Evolutionary conservation across 495 filamentous ascomycete genomes (phyloP).

Genomic region (Tetracladium setigerum): DNA sequence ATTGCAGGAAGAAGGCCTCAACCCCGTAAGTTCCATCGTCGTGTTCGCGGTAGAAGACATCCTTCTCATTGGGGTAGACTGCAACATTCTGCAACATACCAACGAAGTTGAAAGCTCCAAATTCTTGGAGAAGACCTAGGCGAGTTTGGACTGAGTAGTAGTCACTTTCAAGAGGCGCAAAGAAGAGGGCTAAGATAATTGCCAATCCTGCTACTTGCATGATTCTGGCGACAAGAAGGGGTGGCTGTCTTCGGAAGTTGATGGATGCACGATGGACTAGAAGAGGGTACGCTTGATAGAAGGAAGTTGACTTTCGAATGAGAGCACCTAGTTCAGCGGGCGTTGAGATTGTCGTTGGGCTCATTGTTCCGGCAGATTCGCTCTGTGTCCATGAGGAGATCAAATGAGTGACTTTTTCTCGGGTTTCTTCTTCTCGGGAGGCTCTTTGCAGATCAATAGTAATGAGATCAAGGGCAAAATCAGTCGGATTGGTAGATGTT

Average conservation of each 20-base stretch:
- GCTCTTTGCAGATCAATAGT: constrained; percentile 63
- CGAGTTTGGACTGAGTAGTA: constrained; percentile 63
- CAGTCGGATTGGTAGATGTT: constrained; percentile 61
- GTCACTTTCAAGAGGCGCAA: constrained; percentile 59
- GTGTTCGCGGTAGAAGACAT: constrained; percentile 64
- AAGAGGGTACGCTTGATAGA: constrained; percentile 53
- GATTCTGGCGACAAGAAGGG: constrained; percentile 52
- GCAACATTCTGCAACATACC: constrained; percentile 74
- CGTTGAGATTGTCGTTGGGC: constrained; percentile 43
- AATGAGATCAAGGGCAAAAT: constrained; percentile 69
- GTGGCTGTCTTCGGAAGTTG: constrained; percentile 60
- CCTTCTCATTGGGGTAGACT: constrained; percentile 59
- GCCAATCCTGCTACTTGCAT: constrained; percentile 62
- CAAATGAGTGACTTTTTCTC: constrained; percentile 49
- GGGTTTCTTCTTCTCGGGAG: constrained; percentile 46
- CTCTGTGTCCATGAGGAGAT: constrained; percentile 44
- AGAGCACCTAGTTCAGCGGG: constrained; percentile 64
- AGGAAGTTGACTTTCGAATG: constrained; percentile 50
- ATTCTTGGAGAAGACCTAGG: constrained; percentile 61
- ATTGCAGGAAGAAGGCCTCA: constrained; percentile 59
- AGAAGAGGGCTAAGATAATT: constrained; percentile 61
- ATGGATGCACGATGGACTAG: constrained; percentile 55
- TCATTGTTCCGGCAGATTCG: constrained; percentile 21
- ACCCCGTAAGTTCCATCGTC: constrained; percentile 59
- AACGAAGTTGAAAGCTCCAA: constrained; percentile 64